phyloP scores from a whole-genome alignment of 164 flowering plant genomes.

The Chimonanthus praecox region DNA sequence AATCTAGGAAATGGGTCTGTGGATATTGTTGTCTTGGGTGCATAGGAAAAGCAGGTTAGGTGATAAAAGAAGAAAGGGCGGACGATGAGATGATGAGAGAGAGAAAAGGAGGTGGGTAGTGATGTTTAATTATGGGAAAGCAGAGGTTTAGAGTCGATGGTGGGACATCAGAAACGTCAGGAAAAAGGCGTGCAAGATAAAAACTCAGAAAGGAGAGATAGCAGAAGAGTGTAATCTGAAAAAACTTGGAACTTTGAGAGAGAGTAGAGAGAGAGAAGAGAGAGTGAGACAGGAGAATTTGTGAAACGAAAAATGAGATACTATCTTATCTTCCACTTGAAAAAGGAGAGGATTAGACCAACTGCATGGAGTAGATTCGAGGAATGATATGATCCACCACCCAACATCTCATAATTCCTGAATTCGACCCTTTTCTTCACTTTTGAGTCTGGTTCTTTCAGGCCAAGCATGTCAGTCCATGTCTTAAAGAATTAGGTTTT shows the following conservation, averaged over 20 bases:
- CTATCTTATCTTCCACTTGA: not conserved
- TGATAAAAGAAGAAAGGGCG: conserved; percentile 5
- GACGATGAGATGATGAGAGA: conserved; percentile 11
- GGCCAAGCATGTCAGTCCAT: too few species aligned
- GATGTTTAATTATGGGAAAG: conserved; percentile 40
- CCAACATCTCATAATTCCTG: not conserved
- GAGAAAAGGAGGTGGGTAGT: conserved; percentile 12
- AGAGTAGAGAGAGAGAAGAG: not conserved
- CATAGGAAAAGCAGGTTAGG: conserved; percentile 2
- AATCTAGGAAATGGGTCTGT: conserved; percentile 11
- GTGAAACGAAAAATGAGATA: not conserved
- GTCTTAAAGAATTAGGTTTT: too few species aligned
- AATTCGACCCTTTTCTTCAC: too few species aligned
- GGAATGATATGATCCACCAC: not conserved
- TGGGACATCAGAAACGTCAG: conserved; percentile 37
- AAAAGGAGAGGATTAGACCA: not conserved
- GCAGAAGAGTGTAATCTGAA: conserved; percentile 9
- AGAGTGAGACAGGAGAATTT: not conserved
- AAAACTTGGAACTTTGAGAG: conserved; percentile 10
- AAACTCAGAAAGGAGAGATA: conserved; percentile 13
- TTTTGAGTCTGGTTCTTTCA: too few species aligned
- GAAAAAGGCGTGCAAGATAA: conserved; percentile 18
- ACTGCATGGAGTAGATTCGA: not conserved
- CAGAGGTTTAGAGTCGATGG: conserved; percentile 26
- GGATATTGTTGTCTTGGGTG: conserved; percentile 9